A percentile compares a stretch with the other conserved stretches of the same genome.
Evolutionary conservation across 495 filamentous ascomycete species (phyloP).

Genomic region (Chaetomium tenue): DNA sequence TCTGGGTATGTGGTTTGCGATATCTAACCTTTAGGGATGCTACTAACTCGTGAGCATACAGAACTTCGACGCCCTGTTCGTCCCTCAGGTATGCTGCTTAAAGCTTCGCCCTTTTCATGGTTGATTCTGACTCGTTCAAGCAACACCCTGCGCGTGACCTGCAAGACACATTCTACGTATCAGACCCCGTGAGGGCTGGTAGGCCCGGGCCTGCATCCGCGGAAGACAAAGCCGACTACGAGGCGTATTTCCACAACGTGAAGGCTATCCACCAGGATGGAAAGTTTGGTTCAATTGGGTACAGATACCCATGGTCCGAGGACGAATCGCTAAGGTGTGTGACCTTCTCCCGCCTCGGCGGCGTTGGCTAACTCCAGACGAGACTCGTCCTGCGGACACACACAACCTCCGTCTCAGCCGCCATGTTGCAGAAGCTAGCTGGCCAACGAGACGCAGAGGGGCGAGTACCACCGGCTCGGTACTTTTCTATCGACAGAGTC

Average conservation of each 20-base stretch:
- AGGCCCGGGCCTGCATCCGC: slow-evolving; percentile 56
- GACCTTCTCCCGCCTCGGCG: background rate
- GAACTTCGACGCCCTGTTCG: slow-evolving; percentile 96
- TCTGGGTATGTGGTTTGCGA: slow-evolving; percentile 54
- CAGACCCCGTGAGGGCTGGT: slow-evolving; percentile 76
- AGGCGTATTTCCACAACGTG: slow-evolving; percentile 83
- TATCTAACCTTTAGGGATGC: slow-evolving; percentile 62
- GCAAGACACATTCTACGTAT: slow-evolving; percentile 98
- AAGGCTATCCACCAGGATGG: slow-evolving; percentile 77
- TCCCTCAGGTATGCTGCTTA: slow-evolving; percentile 60
- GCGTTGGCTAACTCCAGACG: slow-evolving; percentile 2
- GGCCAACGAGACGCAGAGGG: slow-evolving; percentile 53
- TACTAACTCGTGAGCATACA: slow-evolving; percentile 12
- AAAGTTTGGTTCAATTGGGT: slow-evolving; percentile 90
- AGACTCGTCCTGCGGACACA: slow-evolving; percentile 92
- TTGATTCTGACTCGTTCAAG: slow-evolving; percentile 12
- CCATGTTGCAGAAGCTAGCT: slow-evolving; percentile 86
- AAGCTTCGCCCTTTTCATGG: too few species aligned
- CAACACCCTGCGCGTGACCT: slow-evolving; percentile 95
- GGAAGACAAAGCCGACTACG: slow-evolving; percentile 74
- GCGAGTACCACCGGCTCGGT: slow-evolving; percentile 67
- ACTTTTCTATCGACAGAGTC: slow-evolving; percentile 97
- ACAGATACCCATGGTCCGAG: slow-evolving; percentile 87
- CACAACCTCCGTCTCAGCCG: slow-evolving; percentile 85
- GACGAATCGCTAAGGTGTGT: slow-evolving; percentile 67